Percentiles rank a stretch among this genome's conserved stretches.
These are phyloP conservation scores for Spencermartinsiella europaea DNA, from an alignment of 805 yeast genomes.

Conservation along the genomic window DNA sequence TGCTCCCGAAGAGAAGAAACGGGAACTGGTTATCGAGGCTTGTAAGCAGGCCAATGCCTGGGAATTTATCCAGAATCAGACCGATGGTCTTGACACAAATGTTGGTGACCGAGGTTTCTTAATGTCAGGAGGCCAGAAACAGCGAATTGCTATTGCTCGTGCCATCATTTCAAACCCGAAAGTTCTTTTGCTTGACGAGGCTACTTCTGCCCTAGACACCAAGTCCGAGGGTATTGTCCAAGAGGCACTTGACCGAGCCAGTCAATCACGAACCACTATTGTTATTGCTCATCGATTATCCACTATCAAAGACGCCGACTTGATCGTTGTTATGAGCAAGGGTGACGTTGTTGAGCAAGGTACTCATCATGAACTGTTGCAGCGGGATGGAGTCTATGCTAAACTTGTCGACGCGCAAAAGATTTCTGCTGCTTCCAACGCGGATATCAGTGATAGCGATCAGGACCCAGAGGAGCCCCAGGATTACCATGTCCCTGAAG, in stretches of 20 bases:
- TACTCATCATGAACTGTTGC: conserved; percentile 38
- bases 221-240: conserved; percentile 39
- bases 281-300: conserved; percentile 56
- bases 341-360: conserved; percentile 50
- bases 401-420: conserved; percentile 36
- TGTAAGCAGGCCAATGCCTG: conserved; percentile 37
- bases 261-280: conserved; percentile 42
- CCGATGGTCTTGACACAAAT: conserved; percentile 77
- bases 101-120: conserved; percentile 55
- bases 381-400: conserved; percentile 26
- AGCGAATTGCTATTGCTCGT: conserved; percentile 60
- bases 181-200: conserved; percentile 54
- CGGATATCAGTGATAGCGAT: conserved; percentile 14
- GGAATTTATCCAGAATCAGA: conserved; percentile 49
- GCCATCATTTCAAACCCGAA: conserved; percentile 56
- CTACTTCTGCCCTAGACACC: conserved; percentile 51
- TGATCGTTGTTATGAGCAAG: conserved; percentile 46
- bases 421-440: conserved; percentile 16
- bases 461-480: conserved; percentile 12
- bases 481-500: conserved; percentile 7
- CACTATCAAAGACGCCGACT: conserved; percentile 51
- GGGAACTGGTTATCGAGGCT: conserved; percentile 34
- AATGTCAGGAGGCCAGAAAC: conserved; percentile 63
- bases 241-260: conserved; percentile 36
- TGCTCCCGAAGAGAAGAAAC: conserved; percentile 35